A percentile compares a stretch with the other conserved stretches of the same genome.
Evolutionary conservation across 108 stramenopile genomes (phyloP).

Genomic region (Aurantiochytrium sp.): DNA sequence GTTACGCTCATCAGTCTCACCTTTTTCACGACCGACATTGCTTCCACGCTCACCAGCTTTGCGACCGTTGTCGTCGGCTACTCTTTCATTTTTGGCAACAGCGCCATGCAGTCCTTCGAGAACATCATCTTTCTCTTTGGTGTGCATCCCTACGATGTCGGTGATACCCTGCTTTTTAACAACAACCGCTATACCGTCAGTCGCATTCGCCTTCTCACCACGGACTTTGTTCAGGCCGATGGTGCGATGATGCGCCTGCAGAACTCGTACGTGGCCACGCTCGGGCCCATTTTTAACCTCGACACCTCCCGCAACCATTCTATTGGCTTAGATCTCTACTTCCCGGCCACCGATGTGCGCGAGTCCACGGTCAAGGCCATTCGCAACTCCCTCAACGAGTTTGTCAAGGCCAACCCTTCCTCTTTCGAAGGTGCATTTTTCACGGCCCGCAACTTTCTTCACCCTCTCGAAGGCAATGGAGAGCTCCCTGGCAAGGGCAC

Average conservation of each 20-base stretch:
- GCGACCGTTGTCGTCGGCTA: background rate
- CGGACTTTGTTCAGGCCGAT: background rate
- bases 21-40: background rate
- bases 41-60: background rate
- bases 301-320: background rate
- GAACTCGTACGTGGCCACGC: background rate
- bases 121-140: slow-evolving; percentile 15
- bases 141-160: slow-evolving; percentile 8
- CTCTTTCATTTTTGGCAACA: background rate
- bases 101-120: background rate
- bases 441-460: background rate
- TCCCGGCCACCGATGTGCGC: background rate
- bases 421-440: background rate
- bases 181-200: background rate
- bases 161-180: background rate
- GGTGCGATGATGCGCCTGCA: background rate
- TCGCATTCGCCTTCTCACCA: background rate
- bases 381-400: background rate
- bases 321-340: background rate
- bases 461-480: background rate
- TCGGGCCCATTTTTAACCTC: background rate
- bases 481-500: background rate
- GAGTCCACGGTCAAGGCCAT: background rate
- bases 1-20: background rate
- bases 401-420: background rate